Base-by-base conservation (phyloP, 2,329 filamentous ascomycete genomes). In the Graphiopsis chlorocephala region DNA sequence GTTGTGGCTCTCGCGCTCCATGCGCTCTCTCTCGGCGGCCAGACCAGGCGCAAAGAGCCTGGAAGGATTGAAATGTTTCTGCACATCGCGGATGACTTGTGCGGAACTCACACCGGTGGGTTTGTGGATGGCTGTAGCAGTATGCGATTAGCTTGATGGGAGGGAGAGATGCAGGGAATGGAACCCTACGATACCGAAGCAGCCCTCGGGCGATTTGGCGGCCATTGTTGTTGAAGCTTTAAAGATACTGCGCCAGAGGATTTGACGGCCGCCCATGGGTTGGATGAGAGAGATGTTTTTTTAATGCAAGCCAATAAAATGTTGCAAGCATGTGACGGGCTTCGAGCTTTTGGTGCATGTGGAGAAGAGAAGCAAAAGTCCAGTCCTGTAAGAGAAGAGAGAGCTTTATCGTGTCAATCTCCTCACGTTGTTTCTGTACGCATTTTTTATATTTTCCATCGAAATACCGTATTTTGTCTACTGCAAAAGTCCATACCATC, bases 11-110 rank as follows among this genome's bases (percentile, higher is more conserved):
- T 91, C 88, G 69, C 81, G 78, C 17, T 82, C 77, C 65, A 86
- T 85, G 56, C 81, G 82, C 0, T 78, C 78, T 63, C 82, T 82
- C 70, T 93, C 88, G 61, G 84, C 79, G 31, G 87, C 81, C 65
- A 98, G 83, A 84, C 91, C 89, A 35, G 93, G 91, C 64, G 85
- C 84, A 82, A 99, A 98, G 68, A 91, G 82, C 28, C 80, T 76
- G 1, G 95, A 98, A 12, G 88, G 86, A 71, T 93, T 92, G 84
- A 98, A 96, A 69, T 90, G 86, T 23, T 84, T 81, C 80, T 98
- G 93, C 65, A 96, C 88, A 74, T 94, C 90, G 75, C 94, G 93
- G 69, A 99, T 87, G 42, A 96, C 90, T 77, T 96, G 92, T 59
- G 93, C 93, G 35, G 94, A 98, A 76, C 90, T 92, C 73, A 94